phyloP scores from a whole-genome alignment of 129 eudicot genomes.

The Escallonia rubra region DNA sequence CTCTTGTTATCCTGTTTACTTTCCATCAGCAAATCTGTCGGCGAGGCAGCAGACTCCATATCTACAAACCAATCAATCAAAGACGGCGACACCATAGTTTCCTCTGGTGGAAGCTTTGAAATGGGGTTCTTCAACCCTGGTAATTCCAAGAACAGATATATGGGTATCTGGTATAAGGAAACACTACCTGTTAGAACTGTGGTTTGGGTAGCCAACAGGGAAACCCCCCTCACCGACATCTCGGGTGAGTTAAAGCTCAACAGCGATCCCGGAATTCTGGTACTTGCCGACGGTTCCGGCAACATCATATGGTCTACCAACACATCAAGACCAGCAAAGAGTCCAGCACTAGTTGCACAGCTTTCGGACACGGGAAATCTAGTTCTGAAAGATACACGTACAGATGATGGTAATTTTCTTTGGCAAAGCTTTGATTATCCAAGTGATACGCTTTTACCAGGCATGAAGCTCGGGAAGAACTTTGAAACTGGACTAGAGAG shows the following conservation, averaged over 20 bases:
- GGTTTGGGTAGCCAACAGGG: conserved; percentile 21
- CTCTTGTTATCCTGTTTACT: too few relatives aligned
- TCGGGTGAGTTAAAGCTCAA: conserved; percentile 14
- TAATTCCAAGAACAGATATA: not conserved
- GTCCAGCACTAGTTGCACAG: too few relatives aligned
- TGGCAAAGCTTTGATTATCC: too few relatives aligned
- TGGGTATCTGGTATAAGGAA: conserved; percentile 4
- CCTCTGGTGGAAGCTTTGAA: not conserved
- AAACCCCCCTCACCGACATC: conserved; percentile 11
- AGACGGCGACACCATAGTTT: not conserved
- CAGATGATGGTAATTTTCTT: too few relatives aligned
- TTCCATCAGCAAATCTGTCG: too few relatives aligned
- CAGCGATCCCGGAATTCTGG: conserved; percentile 4
- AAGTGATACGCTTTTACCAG: too few relatives aligned
- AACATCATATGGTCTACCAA: conserved; percentile 12
- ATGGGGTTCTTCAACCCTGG: not conserved
- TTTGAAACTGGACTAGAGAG: too few relatives aligned
- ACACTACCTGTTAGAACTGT: conserved; percentile 11
- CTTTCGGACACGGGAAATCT: too few relatives aligned
- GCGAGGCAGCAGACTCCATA: too few relatives aligned
- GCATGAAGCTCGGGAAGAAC: too few relatives aligned
- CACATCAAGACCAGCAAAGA: not conserved
- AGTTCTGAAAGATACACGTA: too few relatives aligned
- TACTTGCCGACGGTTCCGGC: conserved; percentile 2
- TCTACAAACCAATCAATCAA: too few relatives aligned